Evolutionary conservation across 805 yeast species (phyloP), one percentile per base, ranked within the genome.

Genomic region (Sugiyamaella americana): DNA sequence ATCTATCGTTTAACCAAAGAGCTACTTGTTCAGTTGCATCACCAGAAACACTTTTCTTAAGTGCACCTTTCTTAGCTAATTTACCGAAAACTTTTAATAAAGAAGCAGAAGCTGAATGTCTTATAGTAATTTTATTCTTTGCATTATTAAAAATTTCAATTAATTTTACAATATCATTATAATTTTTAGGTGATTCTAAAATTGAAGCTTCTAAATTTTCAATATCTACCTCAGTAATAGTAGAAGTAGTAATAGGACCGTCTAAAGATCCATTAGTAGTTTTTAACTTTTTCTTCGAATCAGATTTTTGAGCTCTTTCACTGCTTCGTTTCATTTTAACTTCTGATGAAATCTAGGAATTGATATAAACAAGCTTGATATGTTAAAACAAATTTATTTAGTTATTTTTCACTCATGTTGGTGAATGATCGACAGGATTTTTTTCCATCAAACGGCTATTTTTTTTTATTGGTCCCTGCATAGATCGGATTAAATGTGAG

Each of bases 1-100:
- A 84, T 46, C 75, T 72, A 41, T 75, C 72, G 46, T 70, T 69
- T 34, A 86, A 62, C 91, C 95, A 85, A 53, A 72, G 70, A 29
- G 73, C 73, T n/a, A 81, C 73, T 5, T 72, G 55, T 16, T 66
- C 63, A 50, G 72, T 71, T 46, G 76, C 73, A 30, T 73, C 79
- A 37, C 72, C 72, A 4, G 58, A 58, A 3, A 52, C 43, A 2
- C 56, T 35, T n/a, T 46, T 51, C 2, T 58, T 58, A 36, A 82
- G 58, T 17, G 63, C 58, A 0, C 73, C 74, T 3, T 69, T 62
- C 39, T 69, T 63, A 34, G 76, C 64, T 23, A 82, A 60, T 32
- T 64, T 59, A 47, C 74, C 75, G 58, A 82, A 84, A 6, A 72
- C 58, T 51, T 72, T 67, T 51, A 64, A 68, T 35, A 82, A 51